phyloP scores from a whole-genome alignment of 139 green algal genomes.

The Pseudopediastrum boryanum region DNA sequence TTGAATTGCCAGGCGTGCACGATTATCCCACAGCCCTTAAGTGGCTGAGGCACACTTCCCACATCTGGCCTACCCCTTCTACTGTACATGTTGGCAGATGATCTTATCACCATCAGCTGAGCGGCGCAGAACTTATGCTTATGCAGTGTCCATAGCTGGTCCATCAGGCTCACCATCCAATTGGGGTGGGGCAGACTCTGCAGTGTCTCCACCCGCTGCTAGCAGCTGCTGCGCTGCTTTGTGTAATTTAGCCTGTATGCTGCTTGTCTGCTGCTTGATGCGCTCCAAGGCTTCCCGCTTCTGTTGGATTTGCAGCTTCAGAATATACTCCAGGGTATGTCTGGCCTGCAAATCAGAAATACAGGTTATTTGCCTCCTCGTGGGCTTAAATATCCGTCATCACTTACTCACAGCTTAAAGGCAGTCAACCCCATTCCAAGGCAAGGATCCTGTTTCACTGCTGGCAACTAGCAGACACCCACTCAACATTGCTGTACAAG shows the following conservation, averaged over 20 bases:
- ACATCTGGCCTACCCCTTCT: too few species aligned
- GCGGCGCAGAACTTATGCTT: too few species aligned
- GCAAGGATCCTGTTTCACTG: background rate
- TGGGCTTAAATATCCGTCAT: background rate
- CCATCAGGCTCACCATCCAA: too few species aligned
- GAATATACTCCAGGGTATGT: slow-evolving; percentile 47
- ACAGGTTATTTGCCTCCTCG: background rate
- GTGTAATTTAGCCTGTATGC: background rate
- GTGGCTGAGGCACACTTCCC: too few species aligned
- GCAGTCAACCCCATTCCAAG: background rate
- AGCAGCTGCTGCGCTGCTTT: background rate
- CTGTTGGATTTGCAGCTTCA: slow-evolving; percentile 42
- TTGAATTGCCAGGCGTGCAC: too few species aligned
- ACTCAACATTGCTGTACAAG: background rate
- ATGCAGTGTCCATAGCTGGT: too few species aligned
- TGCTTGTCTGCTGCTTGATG: slow-evolving; percentile 13
- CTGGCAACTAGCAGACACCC: background rate
- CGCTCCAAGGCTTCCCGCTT: slow-evolving; percentile 38
- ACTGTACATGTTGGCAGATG: too few species aligned
- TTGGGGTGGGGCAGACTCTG: slow-evolving; percentile 18
- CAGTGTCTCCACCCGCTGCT: slow-evolving; percentile 17
- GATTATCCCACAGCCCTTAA: too few species aligned
- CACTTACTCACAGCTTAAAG: background rate
- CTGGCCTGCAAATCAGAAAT: slow-evolving; percentile 40
- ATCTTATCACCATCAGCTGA: too few species aligned